Percentiles rank a stretch among this genome's conserved stretches.
These are phyloP conservation scores for Cercospora nicotianae DNA, from an alignment of 2,329 filamentous ascomycete species.

Conservation along the genomic window DNA sequence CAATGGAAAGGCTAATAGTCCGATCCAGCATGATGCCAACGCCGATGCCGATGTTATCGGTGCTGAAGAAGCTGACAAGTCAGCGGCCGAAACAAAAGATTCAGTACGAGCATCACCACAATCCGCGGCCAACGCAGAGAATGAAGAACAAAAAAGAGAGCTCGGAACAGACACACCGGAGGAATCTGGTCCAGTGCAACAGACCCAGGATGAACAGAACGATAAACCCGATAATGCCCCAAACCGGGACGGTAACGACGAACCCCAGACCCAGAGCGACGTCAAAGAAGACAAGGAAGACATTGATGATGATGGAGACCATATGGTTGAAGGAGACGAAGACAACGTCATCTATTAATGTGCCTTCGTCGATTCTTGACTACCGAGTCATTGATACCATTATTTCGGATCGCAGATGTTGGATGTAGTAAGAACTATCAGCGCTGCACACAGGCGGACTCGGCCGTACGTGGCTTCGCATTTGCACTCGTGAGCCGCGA, in stretches of 20 bases:
- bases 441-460: not conserved
- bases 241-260: conserved; percentile 23
- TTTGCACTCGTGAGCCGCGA: not conserved
- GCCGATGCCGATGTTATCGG: not conserved
- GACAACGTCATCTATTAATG: conserved; percentile 85
- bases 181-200: not conserved
- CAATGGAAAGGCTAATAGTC: not conserved
- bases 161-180: not conserved
- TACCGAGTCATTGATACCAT: not conserved
- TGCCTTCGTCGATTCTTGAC: not conserved
- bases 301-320: conserved; percentile 63
- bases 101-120: not conserved
- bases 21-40: not conserved
- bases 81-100: not conserved
- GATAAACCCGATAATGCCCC: conserved; percentile 8
- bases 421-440: too few relatives aligned
- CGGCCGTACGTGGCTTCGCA: not conserved
- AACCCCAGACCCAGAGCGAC: conserved; percentile 21
- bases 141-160: not conserved
- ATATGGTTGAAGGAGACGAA: conserved; percentile 81
- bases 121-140: not conserved
- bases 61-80: not conserved
- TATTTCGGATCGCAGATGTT: too few relatives aligned
- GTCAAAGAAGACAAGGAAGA: conserved; percentile 49
- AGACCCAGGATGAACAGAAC: conserved; percentile 10